These are phyloP conservation scores for Zygosaccharomyces rouxii DNA, from an alignment of 805 yeast genomes.

Conservation along the genomic window DNA sequence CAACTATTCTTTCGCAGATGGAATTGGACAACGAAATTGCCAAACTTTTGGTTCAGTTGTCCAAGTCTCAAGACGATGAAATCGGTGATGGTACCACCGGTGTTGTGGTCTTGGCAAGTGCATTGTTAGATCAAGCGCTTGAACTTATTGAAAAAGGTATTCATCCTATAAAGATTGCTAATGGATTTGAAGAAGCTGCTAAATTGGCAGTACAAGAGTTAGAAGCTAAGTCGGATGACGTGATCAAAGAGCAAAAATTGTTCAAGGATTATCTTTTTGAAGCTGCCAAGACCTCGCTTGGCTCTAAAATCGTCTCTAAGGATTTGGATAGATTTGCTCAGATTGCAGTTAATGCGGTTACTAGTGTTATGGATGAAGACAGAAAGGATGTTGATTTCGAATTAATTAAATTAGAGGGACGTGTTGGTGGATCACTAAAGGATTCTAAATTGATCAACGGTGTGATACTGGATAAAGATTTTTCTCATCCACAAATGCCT, in stretches of 20 bases:
- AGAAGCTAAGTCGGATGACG: constrained; percentile 68
- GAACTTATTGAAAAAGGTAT: constrained; percentile 95
- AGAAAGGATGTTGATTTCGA: constrained; percentile 97
- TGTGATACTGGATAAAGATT: constrained; percentile 91
- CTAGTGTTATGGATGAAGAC: constrained; percentile 84
- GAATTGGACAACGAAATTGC: constrained; percentile 95
- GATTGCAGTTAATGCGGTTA: constrained; percentile 96
- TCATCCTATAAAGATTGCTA: constrained; percentile 94
- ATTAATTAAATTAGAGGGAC: constrained; percentile 90
- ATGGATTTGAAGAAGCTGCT: constrained; percentile 97
- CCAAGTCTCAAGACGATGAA: constrained; percentile 95
- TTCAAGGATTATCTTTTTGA: constrained; percentile 57
- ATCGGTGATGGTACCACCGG: constrained; percentile 99
- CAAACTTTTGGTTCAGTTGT: constrained; percentile 85
- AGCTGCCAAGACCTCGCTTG: constrained; percentile 92
- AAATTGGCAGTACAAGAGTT: constrained; percentile 77
- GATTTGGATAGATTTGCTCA: constrained; percentile 89
- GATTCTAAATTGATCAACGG: constrained; percentile 86
- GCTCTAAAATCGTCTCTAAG: constrained; percentile 93
- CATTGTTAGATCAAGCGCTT: constrained; percentile 87
- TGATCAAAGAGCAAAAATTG: constrained; percentile 35
- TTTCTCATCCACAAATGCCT: constrained; percentile 98
- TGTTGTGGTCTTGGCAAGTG: constrained; percentile 94
- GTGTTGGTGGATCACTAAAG: constrained; percentile 88
- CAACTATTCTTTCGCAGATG: constrained; percentile 93